Evolutionary conservation across 768 basidiomycete species (phyloP).

Genomic region (Russula virescens): DNA sequence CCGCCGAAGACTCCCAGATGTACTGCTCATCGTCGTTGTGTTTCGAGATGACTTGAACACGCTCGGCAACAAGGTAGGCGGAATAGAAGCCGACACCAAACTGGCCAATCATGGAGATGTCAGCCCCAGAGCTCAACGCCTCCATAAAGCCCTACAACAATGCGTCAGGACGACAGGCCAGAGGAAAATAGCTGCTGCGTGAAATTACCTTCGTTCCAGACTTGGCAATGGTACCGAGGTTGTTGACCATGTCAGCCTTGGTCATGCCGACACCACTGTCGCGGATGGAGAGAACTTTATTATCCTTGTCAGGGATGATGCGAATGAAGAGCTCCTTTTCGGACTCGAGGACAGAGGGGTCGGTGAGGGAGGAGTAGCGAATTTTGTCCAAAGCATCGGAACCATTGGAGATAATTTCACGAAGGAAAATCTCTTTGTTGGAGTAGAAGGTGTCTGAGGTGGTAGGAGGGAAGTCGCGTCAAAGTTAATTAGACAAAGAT

Average conservation of each 20-base stretch:
- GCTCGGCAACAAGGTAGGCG: conserved; percentile 97
- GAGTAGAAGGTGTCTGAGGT: conserved; percentile 97
- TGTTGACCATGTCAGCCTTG: conserved; percentile 99
- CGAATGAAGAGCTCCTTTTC: conserved; percentile 94
- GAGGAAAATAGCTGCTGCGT: not conserved
- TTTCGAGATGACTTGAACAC: conserved; percentile 97
- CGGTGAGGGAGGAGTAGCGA: conserved; percentile 93
- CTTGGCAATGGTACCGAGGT: conserved; percentile 94
- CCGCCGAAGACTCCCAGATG: conserved; percentile 99
- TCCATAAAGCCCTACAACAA: conserved; percentile 92
- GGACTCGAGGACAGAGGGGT: conserved; percentile 81
- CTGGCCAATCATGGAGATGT: conserved; percentile 96
- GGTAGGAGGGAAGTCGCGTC: conserved; percentile 8
- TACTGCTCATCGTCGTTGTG: conserved; percentile 99
- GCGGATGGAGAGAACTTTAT: conserved; percentile 83
- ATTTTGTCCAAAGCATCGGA: conserved; percentile 99
- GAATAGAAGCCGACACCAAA: conserved; percentile 99
- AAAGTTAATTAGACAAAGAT: not conserved
- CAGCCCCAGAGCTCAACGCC: conserved; percentile 83
- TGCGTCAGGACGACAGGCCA: not conserved
- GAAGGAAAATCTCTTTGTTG: conserved; percentile 99
- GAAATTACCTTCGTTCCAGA: conserved; percentile 78
- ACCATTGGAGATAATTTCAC: conserved; percentile 93
- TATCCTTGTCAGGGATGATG: conserved; percentile 93
- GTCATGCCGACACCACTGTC: conserved; percentile 99